These are phyloP conservation scores for Catenaria anguillulae DNA, from an alignment of 371 early-diverging fungal genomes.

Conservation along the genomic window DNA sequence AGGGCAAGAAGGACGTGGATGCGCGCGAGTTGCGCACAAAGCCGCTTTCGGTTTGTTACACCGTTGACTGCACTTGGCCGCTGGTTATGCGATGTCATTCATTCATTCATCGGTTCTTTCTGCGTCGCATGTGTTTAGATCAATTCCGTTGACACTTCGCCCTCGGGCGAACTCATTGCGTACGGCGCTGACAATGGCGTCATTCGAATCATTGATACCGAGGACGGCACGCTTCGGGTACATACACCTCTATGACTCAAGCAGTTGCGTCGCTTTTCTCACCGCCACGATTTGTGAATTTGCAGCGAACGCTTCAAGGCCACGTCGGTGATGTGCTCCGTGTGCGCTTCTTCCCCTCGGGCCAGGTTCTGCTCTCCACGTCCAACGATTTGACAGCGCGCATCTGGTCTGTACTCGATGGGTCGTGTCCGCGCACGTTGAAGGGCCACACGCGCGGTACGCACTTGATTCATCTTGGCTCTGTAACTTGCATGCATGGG, in stretches of 20 bases:
- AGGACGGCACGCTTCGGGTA: not conserved
- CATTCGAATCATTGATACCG: not conserved
- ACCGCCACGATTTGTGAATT: too few relatives aligned
- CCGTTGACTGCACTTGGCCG: too few relatives aligned
- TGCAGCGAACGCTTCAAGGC: constrained; percentile 6
- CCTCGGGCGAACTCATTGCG: not conserved
- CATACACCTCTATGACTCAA: too few relatives aligned
- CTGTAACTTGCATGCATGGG: too few relatives aligned
- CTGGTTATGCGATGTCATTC: too few relatives aligned
- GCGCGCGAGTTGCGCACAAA: not conserved
- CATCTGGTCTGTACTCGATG: constrained; percentile 9
- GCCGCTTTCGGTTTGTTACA: too few relatives aligned
- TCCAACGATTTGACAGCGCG: constrained; percentile 4
- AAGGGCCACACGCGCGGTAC: constrained; percentile 8
- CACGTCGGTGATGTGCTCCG: constrained; percentile 8
- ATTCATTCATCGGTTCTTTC: too few relatives aligned
- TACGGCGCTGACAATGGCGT: not conserved
- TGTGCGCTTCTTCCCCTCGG: constrained; percentile 8
- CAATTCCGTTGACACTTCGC: not conserved
- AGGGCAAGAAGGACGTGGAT: not conserved
- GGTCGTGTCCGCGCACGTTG: constrained; percentile 3
- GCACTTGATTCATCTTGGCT: too few relatives aligned
- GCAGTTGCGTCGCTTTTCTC: too few relatives aligned
- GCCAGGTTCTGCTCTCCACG: constrained; percentile 8
- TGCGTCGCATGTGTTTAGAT: too few relatives aligned